Base-by-base conservation (phyloP, 495 filamentous ascomycete genomes). In the Friedmanniomyces simplex region DNA sequence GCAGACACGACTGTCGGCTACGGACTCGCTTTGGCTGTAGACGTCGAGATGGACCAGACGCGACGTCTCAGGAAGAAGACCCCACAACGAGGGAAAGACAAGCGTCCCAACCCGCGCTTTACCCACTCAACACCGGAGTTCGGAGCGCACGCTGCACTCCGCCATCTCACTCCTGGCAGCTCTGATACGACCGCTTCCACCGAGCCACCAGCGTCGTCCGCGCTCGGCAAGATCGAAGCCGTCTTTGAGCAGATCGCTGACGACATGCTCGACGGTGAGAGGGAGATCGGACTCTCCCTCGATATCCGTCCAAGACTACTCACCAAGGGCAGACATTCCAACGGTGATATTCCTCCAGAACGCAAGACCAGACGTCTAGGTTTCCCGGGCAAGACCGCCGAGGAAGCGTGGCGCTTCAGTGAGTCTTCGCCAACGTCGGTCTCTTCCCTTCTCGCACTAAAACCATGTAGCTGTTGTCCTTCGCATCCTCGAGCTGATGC, bases 331-430 rank as follows among this genome's bases (percentile, higher is more conserved):
- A 8, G 41, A 32, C 13, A n/a, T n/a, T n/a, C n/a, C n/a, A n/a
- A n/a, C n/a, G n/a, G n/a, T n/a, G 32, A 8, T 8, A 42, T 3
- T 4, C 21, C 21, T 32, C 20, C 16, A 2, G 54, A 57, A 1
- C 25, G 18, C 24, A 58, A 36, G 28, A 14, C 24, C 16, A 52
- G 48, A 62, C 32, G 49, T 2, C 71, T 77, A 52, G 73, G 64
- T 0, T 88, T 83, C 71, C 84, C 84, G 14, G 84, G 81, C 10
- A 78, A 67, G 52, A 77, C 73, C 25, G 66, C 70, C 3, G 67
- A 78, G 50, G 84, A 87, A 68, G 81, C 83, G 4, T 82, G 80
- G 81, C 80, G 75, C 63, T 88, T 87, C 59, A 78, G 84, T 86
- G 75, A 41, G 69, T 16, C 16, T 4, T 12, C 12, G 26, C 41